A percentile compares a stretch with the other conserved stretches of the same genome.
Conservation (phyloP, 2,329 filamentous ascomycete species). For the Ascochyta clinopodiicola region DNA sequence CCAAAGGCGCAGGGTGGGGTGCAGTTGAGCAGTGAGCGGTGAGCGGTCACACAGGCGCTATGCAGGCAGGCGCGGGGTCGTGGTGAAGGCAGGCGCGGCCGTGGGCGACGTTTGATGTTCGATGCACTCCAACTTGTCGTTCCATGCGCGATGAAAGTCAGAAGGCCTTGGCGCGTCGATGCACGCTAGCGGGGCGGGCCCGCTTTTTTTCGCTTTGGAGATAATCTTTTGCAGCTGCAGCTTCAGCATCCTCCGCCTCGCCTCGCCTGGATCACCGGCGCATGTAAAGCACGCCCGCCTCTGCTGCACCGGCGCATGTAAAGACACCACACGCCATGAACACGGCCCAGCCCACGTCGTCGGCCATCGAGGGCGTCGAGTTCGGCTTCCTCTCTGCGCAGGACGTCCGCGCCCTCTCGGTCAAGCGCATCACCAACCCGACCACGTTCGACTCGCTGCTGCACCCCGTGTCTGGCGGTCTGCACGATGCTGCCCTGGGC, state of each 20-base stretch:
- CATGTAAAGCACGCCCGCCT: neutral
- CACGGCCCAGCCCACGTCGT: conserved; percentile 75
- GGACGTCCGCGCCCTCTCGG: conserved; percentile 88
- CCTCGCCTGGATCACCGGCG: conserved; percentile 18
- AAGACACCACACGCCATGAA: conserved; percentile 46
- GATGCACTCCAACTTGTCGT: no score
- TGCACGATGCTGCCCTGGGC: conserved; percentile 91
- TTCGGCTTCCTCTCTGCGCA: conserved; percentile 83
- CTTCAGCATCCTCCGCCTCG: conserved; percentile 24
- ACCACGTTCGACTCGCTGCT: conserved; percentile 92
- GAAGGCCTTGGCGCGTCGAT: neutral
- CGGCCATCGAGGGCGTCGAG: conserved; percentile 83
- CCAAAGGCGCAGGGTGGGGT: neutral
- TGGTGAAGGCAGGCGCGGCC: neutral
- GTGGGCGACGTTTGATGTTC: no score
- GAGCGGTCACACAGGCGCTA: no score
- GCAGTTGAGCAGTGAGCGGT: conserved; percentile 7
- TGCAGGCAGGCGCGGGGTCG: neutral
- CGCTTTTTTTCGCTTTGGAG: conserved; percentile 35
- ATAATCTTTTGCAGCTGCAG: conserved; percentile 37
- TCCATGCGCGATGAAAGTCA: no score
- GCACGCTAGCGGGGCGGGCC: conserved; percentile 27
- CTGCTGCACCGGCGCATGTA: no score
- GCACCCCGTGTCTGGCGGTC: conserved; percentile 85
- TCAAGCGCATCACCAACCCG: conserved; percentile 91